Evolutionary conservation across 192 early-diverging fungal species (phyloP).

Genomic region (Cetraspora pellucida): DNA sequence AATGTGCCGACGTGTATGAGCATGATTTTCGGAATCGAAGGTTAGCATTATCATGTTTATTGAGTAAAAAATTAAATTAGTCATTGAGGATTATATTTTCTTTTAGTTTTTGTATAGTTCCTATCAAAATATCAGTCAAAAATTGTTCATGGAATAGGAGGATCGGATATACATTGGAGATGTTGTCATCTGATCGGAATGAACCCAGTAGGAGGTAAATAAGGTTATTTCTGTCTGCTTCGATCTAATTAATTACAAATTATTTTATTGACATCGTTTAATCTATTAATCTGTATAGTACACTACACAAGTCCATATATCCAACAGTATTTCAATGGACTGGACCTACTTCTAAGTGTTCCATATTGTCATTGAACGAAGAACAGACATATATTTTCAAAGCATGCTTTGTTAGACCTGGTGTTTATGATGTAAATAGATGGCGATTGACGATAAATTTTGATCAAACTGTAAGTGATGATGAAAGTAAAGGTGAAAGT

Average conservation of each 20-base stretch:
- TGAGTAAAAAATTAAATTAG: background rate
- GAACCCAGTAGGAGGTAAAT: conserved; percentile 30
- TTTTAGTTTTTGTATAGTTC: conserved; percentile 59
- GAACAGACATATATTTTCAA: conserved; percentile 45
- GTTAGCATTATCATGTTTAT: conserved; percentile 38
- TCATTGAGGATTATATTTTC: background rate
- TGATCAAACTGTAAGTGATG: background rate
- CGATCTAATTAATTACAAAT: background rate
- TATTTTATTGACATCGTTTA: background rate
- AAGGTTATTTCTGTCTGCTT: background rate
- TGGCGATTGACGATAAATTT: conserved; percentile 65
- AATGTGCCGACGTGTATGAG: conserved; percentile 43
- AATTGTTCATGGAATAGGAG: conserved; percentile 76
- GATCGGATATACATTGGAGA: conserved; percentile 60
- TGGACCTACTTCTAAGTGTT: conserved; percentile 59
- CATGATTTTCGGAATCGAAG: conserved; percentile 51
- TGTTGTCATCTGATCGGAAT: conserved; percentile 46
- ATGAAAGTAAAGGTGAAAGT: background rate
- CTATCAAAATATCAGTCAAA: conserved; percentile 57
- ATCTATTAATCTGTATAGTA: background rate
- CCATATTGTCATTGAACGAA: conserved; percentile 58
- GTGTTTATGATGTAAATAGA: conserved; percentile 76
- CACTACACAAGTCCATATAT: conserved; percentile 36
- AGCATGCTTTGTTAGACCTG: conserved; percentile 62
- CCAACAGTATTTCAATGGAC: conserved; percentile 62